Evolutionary conservation across 257 asterid genomes (phyloP), one percentile per base, ranked within the genome.

Genomic region (Agastache rugosa): DNA sequence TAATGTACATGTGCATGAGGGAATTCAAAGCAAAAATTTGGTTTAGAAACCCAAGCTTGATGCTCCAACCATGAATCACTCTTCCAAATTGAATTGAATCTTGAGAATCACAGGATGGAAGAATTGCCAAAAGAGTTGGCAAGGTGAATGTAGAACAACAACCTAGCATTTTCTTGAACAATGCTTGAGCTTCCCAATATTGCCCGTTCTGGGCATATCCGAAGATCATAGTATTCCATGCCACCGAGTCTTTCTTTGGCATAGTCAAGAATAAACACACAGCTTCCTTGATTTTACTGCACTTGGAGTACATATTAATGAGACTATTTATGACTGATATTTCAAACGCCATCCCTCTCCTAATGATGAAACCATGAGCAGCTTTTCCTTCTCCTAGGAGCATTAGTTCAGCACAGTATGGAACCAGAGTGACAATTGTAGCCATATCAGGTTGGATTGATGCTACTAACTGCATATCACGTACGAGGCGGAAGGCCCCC

Each of bases 171-270:
- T 85, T 76, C 85, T 80, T 90, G 85, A 87, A 87, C 74, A 86
- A 66, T 5, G 17, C 27, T 51, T 80, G 90, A 63, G 96, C 91
- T 67, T 88, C 83, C 65, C 51, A 50, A 54, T 83, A 63, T 62
- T 59, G 42, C 67, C 88, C 89, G 8, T 81, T 84, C 15, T 80
- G 87, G 73, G 89, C 84, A 71, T 89, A 89, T 9, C 91, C 91
- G 11, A 83, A 83, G 54, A 91, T 81, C 91, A 91, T 84, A 39
- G 85, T 87, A 73, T 91, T 89, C 93, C 96, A 91, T 34, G 97
- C 60, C 55, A 89, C 84, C 82, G 78, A 71, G 67, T 91, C 96
- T 79, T 80, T 86, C 22, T 69, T 67, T 45, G 88, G 83, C 87
- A 83, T 77, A 67, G 67, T 77, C 23, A 45, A 55, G 82, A 91